Percentiles rank a stretch among this genome's conserved stretches.
phyloP scores from a whole-genome alignment of 1,139 yeast genomes.

The Scheffersomyces quercinus region DNA sequence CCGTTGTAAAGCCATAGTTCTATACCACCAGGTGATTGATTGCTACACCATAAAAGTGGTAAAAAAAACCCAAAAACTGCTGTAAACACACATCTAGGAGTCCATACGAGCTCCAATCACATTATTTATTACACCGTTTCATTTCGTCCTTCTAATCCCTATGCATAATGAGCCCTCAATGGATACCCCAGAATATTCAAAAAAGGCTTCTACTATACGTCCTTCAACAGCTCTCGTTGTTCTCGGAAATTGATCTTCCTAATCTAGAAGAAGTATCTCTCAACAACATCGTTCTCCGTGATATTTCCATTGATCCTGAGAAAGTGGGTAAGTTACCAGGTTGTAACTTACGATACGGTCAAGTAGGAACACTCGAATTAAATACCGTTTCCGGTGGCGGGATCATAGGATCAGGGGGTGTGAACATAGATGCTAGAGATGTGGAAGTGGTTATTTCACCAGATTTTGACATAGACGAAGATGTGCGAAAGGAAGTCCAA shows the following conservation, averaged over 20 bases:
- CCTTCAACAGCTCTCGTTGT: conserved; percentile 77
- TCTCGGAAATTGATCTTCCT: conserved; percentile 78
- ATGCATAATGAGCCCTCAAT: conserved; percentile 55
- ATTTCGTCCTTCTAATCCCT: too few species aligned
- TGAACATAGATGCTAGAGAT: conserved; percentile 58
- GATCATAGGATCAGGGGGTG: conserved; percentile 44
- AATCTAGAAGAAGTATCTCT: conserved; percentile 76
- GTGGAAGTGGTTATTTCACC: conserved; percentile 59
- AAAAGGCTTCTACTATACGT: conserved; percentile 77
- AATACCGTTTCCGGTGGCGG: conserved; percentile 30
- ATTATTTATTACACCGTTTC: too few species aligned
- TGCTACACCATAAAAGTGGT: too few species aligned
- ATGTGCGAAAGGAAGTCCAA: conserved; percentile 33
- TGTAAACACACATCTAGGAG: too few species aligned
- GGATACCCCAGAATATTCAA: conserved; percentile 85
- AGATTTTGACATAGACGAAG: conserved; percentile 32
- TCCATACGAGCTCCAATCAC: too few species aligned
- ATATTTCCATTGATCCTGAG: conserved; percentile 73
- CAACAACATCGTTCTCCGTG: conserved; percentile 52
- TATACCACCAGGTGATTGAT: too few species aligned
- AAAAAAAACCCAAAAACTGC: too few species aligned
- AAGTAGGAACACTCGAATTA: conserved; percentile 52
- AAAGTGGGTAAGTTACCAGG: conserved; percentile 68
- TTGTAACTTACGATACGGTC: conserved; percentile 62
- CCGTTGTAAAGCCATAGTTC: too few species aligned